Base-by-base conservation (phyloP, 2,329 filamentous ascomycete genomes). In the Akanthomyces dipterigenus region DNA sequence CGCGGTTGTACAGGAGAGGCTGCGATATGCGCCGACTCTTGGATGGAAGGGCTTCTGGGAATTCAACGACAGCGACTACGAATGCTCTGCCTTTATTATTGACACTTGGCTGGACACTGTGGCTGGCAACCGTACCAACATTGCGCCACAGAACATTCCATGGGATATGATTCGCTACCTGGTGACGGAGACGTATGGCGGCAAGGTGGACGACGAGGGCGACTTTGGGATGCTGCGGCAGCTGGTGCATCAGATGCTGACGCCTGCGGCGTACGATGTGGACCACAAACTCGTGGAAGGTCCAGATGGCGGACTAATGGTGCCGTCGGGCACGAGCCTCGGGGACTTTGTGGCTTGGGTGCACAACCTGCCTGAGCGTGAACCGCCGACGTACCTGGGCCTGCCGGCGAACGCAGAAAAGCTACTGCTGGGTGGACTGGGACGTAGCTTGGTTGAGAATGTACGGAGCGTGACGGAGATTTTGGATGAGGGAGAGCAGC, bases 41-140 rank as follows among this genome's bases (percentile, higher is more conserved):
- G 95, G 95, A 63, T 99, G 95, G 95, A 97, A 96, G 79, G 91
- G 92, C 59, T 96, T 97, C 82, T 99, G 96, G 95, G 96, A 99
- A 76, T 99, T 99, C 76, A 99, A 99, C 72, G 96, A 99, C 75
- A 96, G 93, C 68, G 95, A 99, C 76, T 98, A 98, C 75, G 93
- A 99, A 82, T 99, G 95, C 77, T 96, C 90, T 50, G 91, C 91
- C 60, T 95, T 91, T 74, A 96, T 99, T 66, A 91, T 98, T 67
- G 95, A 99, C 71, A 90, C 89, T 36, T 99, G 95, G 95, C 82
- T 97, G 65, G 91, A 97, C 68, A 81, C 81, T 5, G 86, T 91
- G 36, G 90, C 93, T 3, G 86, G 89, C 67, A 91, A 89, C 66
- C 88, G 95, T 63, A 93, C 91, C 63, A 99, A 99, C 73, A 88